Base-by-base conservation (phyloP, 2,329 filamentous ascomycete species). In the Trichophyton benhamiae region DNA sequence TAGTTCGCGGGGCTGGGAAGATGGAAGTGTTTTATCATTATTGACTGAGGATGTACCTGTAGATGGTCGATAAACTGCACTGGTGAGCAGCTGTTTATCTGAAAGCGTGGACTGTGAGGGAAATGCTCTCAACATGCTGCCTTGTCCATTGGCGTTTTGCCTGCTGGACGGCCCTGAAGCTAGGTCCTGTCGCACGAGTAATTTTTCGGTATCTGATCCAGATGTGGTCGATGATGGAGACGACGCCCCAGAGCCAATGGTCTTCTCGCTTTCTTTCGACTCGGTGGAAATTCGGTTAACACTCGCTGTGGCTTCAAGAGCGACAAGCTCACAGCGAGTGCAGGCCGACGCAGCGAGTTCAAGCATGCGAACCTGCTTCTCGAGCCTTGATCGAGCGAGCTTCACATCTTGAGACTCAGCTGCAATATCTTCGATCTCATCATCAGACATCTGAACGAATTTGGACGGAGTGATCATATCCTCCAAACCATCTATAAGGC, bases 401-500 rank as follows among this genome's bases (percentile, higher is more conserved):
- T 57, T 44, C 22, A 63, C 60, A 36, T 66, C 66, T 53, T 66
- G 63, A 9, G 66, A 66, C 57, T 71, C 69, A 30, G 64, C 61
- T 13, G 67, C 68, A 38, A 71, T 64, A n/a, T 58, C 49, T 27
- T 66, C 63, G 25, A 70, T 60, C n/a, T 65, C 66, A 36, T 58
- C 66, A 61, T 66, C 66, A 25, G 63, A 63, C 72, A 76, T 74
- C 20, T 68, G 62, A 17, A 67, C 69, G 17, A 75, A 67, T 25
- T 59, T 67, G 0, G 65, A 63, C 2, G 72, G 70, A 1, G 71
- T 72, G 15, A 76, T 64, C 25, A 75, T 67, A 2, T 67, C 66
- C 9, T 70, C 69, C 0, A 76, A 63, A 2, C 70, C 70, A 52
- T 66, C 68, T 27, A 76, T 67, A 8, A 76, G 69, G 53, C 72